These are phyloP conservation scores for Chenopodium quinoa DNA, from an alignment of 148 eudicot genomes.

Conservation along the genomic window DNA sequence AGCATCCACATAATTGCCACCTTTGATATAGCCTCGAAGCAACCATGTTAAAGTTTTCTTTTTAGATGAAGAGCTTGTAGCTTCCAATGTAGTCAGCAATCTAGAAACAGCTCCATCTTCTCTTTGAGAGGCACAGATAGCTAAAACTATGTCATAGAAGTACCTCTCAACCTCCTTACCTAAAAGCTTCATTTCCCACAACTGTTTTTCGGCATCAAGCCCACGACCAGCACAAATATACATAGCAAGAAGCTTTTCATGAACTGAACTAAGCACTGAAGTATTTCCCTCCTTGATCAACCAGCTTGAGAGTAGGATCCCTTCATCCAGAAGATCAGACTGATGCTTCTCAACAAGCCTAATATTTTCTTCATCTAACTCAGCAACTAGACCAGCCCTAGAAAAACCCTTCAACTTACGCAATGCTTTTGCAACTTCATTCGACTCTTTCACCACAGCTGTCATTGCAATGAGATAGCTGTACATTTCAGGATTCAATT, in stretches of 20 bases:
- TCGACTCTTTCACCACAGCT: slow-evolving; percentile 80
- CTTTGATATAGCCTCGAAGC: slow-evolving; percentile 82
- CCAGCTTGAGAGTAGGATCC: slow-evolving; percentile 64
- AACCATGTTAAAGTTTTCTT: slow-evolving; percentile 81
- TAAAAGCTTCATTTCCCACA: slow-evolving; percentile 76
- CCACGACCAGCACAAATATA: slow-evolving; percentile 81
- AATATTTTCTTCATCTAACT: slow-evolving; percentile 48
- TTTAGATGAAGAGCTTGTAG: slow-evolving; percentile 45
- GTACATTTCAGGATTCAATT: slow-evolving; percentile 72
- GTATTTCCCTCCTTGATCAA: slow-evolving; percentile 54
- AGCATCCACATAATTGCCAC: slow-evolving; percentile 66
- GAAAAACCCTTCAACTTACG: slow-evolving; percentile 65
- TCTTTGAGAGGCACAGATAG: slow-evolving; percentile 81
- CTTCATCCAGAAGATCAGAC: slow-evolving; percentile 56
- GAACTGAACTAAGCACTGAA: slow-evolving; percentile 51
- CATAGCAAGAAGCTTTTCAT: slow-evolving; percentile 87
- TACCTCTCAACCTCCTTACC: slow-evolving; percentile 61
- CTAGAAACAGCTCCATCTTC: slow-evolving; percentile 51
- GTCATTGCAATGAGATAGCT: slow-evolving; percentile 88
- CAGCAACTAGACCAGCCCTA: slow-evolving; percentile 53
- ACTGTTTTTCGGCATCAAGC: slow-evolving; percentile 66
- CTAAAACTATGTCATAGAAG: slow-evolving; percentile 76
- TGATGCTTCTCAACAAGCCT: slow-evolving; percentile 61
- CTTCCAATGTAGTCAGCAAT: slow-evolving; percentile 61
- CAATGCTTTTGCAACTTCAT: slow-evolving; percentile 71